Evolutionary conservation across 768 basidiomycete genomes (phyloP).

Genomic region (Collybia nuda): DNA sequence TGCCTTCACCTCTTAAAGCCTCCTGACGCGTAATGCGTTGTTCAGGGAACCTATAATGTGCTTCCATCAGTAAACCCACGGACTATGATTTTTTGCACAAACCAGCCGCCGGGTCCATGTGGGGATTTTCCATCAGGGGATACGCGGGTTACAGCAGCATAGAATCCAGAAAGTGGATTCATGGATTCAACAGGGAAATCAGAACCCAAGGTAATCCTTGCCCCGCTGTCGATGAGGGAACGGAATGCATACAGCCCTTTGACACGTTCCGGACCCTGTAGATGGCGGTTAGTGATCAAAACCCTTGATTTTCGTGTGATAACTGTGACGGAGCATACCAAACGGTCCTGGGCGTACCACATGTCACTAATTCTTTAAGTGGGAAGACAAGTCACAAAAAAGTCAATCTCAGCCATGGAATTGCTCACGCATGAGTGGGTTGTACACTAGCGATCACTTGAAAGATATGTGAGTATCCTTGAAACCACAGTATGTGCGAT

Average conservation of each 20-base stretch:
- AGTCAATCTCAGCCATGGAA: not conserved
- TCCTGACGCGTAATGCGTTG: constrained; percentile 75
- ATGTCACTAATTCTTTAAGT: constrained; percentile 74
- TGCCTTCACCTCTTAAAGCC: constrained; percentile 61
- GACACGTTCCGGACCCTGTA: constrained; percentile 78
- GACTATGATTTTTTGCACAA: constrained; percentile 19
- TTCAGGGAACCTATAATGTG: constrained; percentile 68
- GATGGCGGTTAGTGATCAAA: not conserved
- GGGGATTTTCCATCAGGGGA: constrained; percentile 73
- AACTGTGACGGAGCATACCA: constrained; percentile 44
- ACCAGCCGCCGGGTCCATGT: constrained; percentile 85
- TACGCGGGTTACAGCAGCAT: constrained; percentile 82
- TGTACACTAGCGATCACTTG: constrained; percentile 89
- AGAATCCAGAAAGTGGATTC: constrained; percentile 83
- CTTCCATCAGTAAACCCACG: not conserved
- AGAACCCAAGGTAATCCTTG: constrained; percentile 76
- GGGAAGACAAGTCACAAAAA: not conserved
- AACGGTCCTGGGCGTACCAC: constrained; percentile 83
- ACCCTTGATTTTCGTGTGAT: too few relatives aligned
- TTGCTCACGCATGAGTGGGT: constrained; percentile 81
- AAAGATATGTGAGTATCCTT: not conserved
- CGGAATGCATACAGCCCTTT: constrained; percentile 88
- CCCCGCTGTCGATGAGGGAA: constrained; percentile 61
- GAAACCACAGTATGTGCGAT: not conserved
- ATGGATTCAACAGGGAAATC: constrained; percentile 90